A percentile compares a stretch with the other conserved stretches of the same genome.
These are phyloP conservation scores for Neurospora discreta DNA, from an alignment of 495 filamentous ascomycete species.

Conservation along the genomic window DNA sequence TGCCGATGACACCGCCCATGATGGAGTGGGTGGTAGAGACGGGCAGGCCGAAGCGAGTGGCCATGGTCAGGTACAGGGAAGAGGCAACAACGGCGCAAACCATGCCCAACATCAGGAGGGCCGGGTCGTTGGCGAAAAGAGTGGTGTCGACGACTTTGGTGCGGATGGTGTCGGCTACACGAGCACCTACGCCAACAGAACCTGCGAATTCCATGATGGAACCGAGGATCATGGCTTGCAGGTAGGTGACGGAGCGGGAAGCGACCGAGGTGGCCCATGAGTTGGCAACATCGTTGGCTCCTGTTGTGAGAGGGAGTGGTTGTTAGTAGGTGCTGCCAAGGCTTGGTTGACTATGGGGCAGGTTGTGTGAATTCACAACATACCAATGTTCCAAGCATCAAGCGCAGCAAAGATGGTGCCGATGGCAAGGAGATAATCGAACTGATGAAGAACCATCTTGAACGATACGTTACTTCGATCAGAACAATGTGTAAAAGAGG, in stretches of 20 bases:
- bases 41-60: conserved; percentile 42
- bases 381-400: conserved; percentile 59
- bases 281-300: conserved; percentile 67
- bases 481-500: not conserved
- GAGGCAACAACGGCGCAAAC: conserved; percentile 52
- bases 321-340: too few species aligned
- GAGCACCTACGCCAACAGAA: conserved; percentile 49
- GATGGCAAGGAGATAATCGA: conserved; percentile 63
- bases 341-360: too few species aligned
- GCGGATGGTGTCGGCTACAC: conserved; percentile 55
- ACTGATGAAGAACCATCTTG: conserved; percentile 38
- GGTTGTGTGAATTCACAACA: too few species aligned
- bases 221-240: conserved; percentile 55
- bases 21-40: conserved; percentile 58
- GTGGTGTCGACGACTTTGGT: conserved; percentile 48
- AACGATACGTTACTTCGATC: not conserved
- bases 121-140: conserved; percentile 39
- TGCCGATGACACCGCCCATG: conserved; percentile 49
- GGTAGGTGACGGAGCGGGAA: conserved; percentile 51
- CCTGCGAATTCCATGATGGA: conserved; percentile 59
- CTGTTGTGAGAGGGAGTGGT: conserved; percentile 2
- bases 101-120: conserved; percentile 50
- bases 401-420: conserved; percentile 67
- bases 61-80: conserved; percentile 44
- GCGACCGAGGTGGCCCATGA: conserved; percentile 61